phyloP scores from a whole-genome alignment of 139 green algal genomes.

The Yamagishiella unicocca region DNA sequence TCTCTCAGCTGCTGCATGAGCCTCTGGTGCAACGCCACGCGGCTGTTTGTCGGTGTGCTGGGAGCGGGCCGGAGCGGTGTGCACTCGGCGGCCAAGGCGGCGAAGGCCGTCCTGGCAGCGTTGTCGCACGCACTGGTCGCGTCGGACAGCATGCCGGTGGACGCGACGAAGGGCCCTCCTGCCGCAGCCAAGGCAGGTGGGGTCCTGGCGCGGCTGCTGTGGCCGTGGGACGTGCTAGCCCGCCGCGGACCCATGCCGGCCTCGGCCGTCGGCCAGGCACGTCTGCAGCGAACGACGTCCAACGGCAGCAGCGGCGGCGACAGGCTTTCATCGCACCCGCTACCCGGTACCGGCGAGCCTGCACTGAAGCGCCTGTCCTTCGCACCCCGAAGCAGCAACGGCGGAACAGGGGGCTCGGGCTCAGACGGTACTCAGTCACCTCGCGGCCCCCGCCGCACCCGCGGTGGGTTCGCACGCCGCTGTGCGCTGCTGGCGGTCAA shows the following conservation, averaged over 20 bases:
- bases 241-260: no score
- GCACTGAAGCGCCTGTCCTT: neutral
- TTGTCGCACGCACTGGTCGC: neutral
- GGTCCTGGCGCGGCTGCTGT: neutral
- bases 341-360: neutral
- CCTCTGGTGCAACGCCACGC: conserved; percentile 17
- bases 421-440: neutral
- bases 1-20: neutral
- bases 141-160: neutral
- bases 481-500: conserved; percentile 1
- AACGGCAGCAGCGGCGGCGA: neutral
- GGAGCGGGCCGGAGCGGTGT: neutral
- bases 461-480: conserved; percentile 4
- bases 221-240: conserved; percentile 21
- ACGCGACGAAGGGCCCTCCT: neutral
- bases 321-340: conserved; percentile 1
- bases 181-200: neutral
- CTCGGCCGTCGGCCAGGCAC: neutral
- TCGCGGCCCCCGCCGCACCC: neutral
- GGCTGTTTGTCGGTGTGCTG: neutral
- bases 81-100: neutral
- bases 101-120: neutral
- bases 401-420: neutral
- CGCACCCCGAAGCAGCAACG: neutral
- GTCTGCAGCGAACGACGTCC: neutral